Evolutionary conservation across 2,329 filamentous ascomycete species (phyloP).

Genomic region (Ophiostoma perfectum): DNA sequence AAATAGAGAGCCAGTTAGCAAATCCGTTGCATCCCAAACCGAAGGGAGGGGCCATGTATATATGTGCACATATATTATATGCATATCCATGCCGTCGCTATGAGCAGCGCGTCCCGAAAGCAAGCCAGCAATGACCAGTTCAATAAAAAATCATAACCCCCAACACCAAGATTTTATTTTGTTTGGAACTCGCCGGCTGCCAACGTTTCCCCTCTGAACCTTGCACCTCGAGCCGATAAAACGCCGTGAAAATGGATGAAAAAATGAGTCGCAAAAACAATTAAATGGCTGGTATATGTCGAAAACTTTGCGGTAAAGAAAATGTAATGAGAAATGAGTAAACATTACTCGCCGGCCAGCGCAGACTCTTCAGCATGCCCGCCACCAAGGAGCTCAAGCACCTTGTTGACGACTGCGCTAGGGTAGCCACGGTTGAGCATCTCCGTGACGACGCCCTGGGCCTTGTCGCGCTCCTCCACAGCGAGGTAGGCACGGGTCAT

Average conservation of each 20-base stretch:
- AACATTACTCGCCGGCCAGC: constrained; percentile 15
- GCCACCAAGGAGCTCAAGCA: constrained; percentile 75
- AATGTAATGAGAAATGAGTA: neutral
- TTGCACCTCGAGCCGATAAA: constrained; percentile 4
- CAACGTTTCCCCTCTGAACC: neutral
- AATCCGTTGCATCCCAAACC: neutral
- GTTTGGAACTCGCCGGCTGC: constrained; percentile 12
- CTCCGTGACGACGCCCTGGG: constrained; percentile 76
- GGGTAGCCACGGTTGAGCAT: constrained; percentile 90
- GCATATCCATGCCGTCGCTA: constrained; percentile 5
- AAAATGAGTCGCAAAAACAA: constrained; percentile 10
- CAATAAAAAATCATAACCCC: neutral
- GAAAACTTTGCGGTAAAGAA: neutral
- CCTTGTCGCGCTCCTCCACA: constrained; percentile 70
- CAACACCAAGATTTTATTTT: constrained; percentile 7
- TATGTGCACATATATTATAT: constrained; percentile 1
- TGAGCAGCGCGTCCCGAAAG: neutral
- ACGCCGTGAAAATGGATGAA: neutral
- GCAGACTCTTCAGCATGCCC: constrained; percentile 16
- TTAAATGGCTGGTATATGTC: constrained; percentile 8
- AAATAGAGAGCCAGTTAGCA: neutral
- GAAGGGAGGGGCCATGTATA: constrained; percentile 6
- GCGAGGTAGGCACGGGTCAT: constrained; percentile 93
- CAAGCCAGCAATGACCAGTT: constrained; percentile 1
- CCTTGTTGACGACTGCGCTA: constrained; percentile 85